Base-by-base conservation (phyloP, 139 green algal species). In the Chlorella sp. region DNA sequence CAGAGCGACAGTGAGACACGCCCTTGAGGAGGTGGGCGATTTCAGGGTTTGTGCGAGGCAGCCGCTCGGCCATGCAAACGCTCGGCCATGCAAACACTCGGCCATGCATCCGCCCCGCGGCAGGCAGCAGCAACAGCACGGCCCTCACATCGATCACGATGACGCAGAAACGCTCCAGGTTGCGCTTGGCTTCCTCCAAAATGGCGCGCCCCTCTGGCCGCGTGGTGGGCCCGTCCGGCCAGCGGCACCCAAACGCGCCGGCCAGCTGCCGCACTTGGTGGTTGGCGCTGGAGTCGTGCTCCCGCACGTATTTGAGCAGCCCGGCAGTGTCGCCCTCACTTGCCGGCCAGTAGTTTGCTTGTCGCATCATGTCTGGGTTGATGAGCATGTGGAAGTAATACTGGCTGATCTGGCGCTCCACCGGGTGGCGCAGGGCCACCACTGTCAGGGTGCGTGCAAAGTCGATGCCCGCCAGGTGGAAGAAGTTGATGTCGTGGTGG, bases 121-220 rank as follows among this genome's bases (percentile, higher is more conserved):
- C n/a, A n/a, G n/a, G n/a, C n/a, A n/a, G n/a, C n/a, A n/a, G n/a
- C n/a, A n/a, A n/a, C n/a, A n/a, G n/a, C n/a, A n/a, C n/a, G n/a
- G n/a, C n/a, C n/a, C n/a, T n/a, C n/a, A n/a, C 77, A 24, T 19
- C 53, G 36, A 83, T 60, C 12, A 60, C 19, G 36, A 83, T 83
- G 34, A 83, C 77, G 77, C 77, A 83, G 34, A 83, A 83, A 9
- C 77, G 34, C 34, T 83, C 77, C 77, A 83, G 36, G 36, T 57
- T 83, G 37, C 77, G 77, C 77, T 60, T 57, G 34, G 77, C 77
- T 1, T 11, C 34, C 37, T 60, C 77, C 77, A 83, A 39, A 1
- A 83, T 2, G 36, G n/a, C 36, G 18, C 3, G 34, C 16, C 21
- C 77, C 16, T 30, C 26, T 11, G 15, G 28, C 26, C 16, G 36